Evolutionary conservation across 1,139 yeast genomes (phyloP), one percentile per base, ranked within the genome.

Genomic region (Debaryomyces robertsiae): DNA sequence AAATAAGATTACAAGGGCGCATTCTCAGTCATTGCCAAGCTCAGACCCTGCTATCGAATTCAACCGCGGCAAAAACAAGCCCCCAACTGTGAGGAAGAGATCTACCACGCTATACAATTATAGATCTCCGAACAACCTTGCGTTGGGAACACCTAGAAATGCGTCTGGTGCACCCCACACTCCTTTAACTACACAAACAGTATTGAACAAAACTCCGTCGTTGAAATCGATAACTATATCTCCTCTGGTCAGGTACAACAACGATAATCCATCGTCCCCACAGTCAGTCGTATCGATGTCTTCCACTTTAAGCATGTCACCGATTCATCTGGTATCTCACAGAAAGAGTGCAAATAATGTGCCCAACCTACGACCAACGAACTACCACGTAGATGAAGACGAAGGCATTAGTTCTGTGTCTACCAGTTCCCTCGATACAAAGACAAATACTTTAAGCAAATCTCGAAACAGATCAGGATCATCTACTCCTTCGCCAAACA

Each of bases 171-270:
- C 49, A 6, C 61, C 62, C 6, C 46, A 50, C 3, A 55, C 60
- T 14, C 63, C 65, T 14, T 40, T 48, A 16, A 46, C 54, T 13
- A 48, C 45, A n/a, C 50, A 42, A 30, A 15, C 50, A 9, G 30
- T 39, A 14, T 7, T 49, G 33, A 42, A 47, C 27, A 59, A 60
- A 40, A 57, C 71, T 2, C 67, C 72, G 6, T 67, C 73, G 2
- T 48, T 69, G 19, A 69, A 68, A 42, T 65, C 73, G 9, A 58
- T 69, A 24, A 67, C 73, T 3, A 68, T 69, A 5, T 67, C 74
- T 4, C 74, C 75, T 3, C 66, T 69, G 28, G 49, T 61, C 2
- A 47, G 70, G 36, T 45, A 41, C 27, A 42, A 38, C 25, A 39
- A 43, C 10, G 50, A 41, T 6, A 46, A 43, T 14, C 49, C 57